These are phyloP conservation scores for Aspergillus puulaauensis DNA, from an alignment of 2,329 filamentous ascomycete genomes.

Conservation along the genomic window DNA sequence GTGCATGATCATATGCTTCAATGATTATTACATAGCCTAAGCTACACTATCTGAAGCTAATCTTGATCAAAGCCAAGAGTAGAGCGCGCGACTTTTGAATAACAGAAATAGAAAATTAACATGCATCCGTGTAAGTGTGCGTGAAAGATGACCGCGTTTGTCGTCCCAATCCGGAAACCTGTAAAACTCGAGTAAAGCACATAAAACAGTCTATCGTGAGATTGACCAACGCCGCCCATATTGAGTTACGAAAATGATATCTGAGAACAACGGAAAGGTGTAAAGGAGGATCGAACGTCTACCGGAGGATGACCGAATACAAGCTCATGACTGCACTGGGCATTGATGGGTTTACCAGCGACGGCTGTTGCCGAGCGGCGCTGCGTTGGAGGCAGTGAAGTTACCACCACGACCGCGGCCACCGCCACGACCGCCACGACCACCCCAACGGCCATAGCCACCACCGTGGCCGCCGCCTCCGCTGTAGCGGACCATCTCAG, in stretches of 20 bases:
- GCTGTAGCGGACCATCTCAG: constrained; percentile 92
- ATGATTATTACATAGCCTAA: constrained; percentile 10
- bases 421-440: constrained; percentile 68
- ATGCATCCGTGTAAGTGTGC: constrained; percentile 11
- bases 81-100: constrained; percentile 17
- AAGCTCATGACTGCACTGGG: constrained; percentile 25
- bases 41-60: constrained; percentile 17
- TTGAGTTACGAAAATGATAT: constrained; percentile 33
- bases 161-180: constrained; percentile 12
- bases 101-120: constrained; percentile 17
- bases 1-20: neutral
- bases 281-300: constrained; percentile 22
- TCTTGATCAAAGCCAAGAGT: constrained; percentile 6
- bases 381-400: constrained; percentile 59
- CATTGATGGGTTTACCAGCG: constrained; percentile 52
- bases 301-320: constrained; percentile 29
- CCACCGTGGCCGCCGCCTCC: constrained; percentile 77
- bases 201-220: constrained; percentile 37
- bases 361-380: constrained; percentile 56
- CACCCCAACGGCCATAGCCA: constrained; percentile 55
- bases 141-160: constrained; percentile 7
- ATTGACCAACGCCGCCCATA: constrained; percentile 39
- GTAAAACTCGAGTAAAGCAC: constrained; percentile 19
- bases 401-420: constrained; percentile 52
- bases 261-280: constrained; percentile 16